Conservation (phyloP, 768 basidiomycete species). For the Stropharia rugosoannulata region DNA sequence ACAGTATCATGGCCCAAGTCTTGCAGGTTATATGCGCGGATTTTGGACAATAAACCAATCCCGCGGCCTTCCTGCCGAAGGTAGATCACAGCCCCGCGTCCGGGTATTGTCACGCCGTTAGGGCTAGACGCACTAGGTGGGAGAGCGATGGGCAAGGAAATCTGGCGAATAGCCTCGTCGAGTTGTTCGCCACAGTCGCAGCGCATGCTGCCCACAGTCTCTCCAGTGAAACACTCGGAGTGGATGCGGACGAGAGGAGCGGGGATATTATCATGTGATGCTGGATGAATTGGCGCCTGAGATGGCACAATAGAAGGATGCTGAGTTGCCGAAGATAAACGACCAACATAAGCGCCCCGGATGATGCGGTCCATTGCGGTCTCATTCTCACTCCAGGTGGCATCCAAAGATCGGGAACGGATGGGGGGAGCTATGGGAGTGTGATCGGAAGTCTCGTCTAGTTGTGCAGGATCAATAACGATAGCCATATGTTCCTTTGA, state of each 20-base stretch:
- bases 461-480: slow-evolving; percentile 89
- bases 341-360: slow-evolving; percentile 91
- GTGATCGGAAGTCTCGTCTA: slow-evolving; percentile 42
- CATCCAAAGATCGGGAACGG: slow-evolving; percentile 79
- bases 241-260: slow-evolving; percentile 92
- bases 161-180: slow-evolving; percentile 93
- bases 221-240: slow-evolving; percentile 98
- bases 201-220: slow-evolving; percentile 96
- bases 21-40: slow-evolving; percentile 96
- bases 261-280: slow-evolving; percentile 40
- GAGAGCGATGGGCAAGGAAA: slow-evolving; percentile 66
- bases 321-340: slow-evolving; percentile 59
- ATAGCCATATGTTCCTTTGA: slow-evolving; percentile 95
- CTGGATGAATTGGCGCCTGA: slow-evolving; percentile 9
- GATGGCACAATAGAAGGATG: slow-evolving; percentile 40
- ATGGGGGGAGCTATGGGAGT: slow-evolving; percentile 55
- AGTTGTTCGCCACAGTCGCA: slow-evolving; percentile 99
- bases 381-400: slow-evolving; percentile 80
- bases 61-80: slow-evolving; percentile 97
- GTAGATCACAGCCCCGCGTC: slow-evolving; percentile 92
- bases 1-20: slow-evolving; percentile 99
- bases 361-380: slow-evolving; percentile 93
- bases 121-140: slow-evolving; percentile 31
- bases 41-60: slow-evolving; percentile 93
- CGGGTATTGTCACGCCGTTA: slow-evolving; percentile 53